These are phyloP conservation scores for Cladosporium sp. DNA, from an alignment of 2,329 filamentous ascomycete genomes.

Conservation along the genomic window DNA sequence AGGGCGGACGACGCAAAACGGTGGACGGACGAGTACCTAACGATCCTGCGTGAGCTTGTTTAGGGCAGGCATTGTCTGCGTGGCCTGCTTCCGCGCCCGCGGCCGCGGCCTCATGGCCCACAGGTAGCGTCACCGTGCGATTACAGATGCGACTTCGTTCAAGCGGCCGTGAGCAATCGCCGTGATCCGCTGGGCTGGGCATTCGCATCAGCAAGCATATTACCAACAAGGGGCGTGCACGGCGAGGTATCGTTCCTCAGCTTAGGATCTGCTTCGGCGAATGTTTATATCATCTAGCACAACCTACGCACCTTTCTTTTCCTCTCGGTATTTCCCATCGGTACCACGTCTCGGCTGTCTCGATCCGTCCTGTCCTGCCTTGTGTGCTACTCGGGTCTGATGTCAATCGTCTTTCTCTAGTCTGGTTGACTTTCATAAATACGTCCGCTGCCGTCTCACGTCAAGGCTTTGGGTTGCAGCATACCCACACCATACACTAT, in stretches of 20 bases:
- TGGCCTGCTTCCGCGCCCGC: constrained; percentile 9
- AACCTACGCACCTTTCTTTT: neutral
- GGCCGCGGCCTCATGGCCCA: constrained; percentile 7
- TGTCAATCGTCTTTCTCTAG: constrained; percentile 7
- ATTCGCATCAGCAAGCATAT: constrained; percentile 11
- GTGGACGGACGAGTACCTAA: constrained; percentile 7
- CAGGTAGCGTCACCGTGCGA: constrained; percentile 4
- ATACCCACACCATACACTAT: neutral
- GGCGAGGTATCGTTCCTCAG: neutral
- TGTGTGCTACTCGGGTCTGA: constrained; percentile 4
- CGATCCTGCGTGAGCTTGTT: constrained; percentile 11
- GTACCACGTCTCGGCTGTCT: constrained; percentile 5
- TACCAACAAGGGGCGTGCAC: constrained; percentile 10
- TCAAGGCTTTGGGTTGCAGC: neutral
- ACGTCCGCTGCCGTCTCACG: neutral
- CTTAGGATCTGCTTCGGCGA: constrained; percentile 10
- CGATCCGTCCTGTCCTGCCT: constrained; percentile 6
- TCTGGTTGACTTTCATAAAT: constrained; percentile 1
- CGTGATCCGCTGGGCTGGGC: constrained; percentile 12
- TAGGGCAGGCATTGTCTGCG: constrained; percentile 11
- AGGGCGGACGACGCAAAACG: constrained; percentile 9
- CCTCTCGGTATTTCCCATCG: constrained; percentile 7
- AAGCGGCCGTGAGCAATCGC: constrained; percentile 12
- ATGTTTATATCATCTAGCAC: constrained; percentile 11
- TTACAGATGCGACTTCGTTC: constrained; percentile 10